Evolutionary conservation across 371 early-diverging fungal genomes (phyloP).

Genomic region (Catenaria anguillulae): DNA sequence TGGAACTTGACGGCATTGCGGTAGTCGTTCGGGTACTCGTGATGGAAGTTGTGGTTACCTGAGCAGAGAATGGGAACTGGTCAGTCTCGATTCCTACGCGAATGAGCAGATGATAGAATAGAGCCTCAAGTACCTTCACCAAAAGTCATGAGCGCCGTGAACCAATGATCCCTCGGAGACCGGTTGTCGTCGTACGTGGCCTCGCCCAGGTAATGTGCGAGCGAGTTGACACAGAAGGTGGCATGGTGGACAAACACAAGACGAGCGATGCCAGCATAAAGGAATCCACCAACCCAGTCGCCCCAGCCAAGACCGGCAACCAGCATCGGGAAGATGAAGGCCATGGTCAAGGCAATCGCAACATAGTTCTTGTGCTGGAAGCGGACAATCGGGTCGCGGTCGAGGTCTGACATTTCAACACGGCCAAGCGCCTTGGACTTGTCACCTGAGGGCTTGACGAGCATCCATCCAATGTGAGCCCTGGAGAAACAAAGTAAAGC

Average conservation of each 20-base stretch:
- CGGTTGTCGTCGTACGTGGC: conserved; percentile 61
- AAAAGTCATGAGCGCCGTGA: conserved; percentile 62
- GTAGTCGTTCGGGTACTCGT: conserved; percentile 91
- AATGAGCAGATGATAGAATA: neutral
- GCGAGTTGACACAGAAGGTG: conserved; percentile 86
- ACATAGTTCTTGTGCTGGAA: conserved; percentile 77
- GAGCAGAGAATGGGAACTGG: neutral
- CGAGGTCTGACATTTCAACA: conserved; percentile 72
- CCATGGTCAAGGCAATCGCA: conserved; percentile 47
- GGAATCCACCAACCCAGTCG: conserved; percentile 80
- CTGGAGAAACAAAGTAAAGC: conserved; percentile 72
- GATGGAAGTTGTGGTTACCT: conserved; percentile 43
- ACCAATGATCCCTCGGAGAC: conserved; percentile 62
- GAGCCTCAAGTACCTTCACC: conserved; percentile 51
- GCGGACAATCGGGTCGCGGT: conserved; percentile 53
- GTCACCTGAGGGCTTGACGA: conserved; percentile 50
- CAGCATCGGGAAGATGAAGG: conserved; percentile 59
- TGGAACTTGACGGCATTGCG: conserved; percentile 76
- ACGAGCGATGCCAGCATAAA: conserved; percentile 62
- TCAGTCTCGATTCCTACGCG: no score
- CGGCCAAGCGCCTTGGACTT: conserved; percentile 26
- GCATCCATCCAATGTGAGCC: conserved; percentile 85
- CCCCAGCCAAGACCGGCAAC: conserved; percentile 79
- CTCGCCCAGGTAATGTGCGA: conserved; percentile 74
- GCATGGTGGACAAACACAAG: conserved; percentile 77